Evolutionary conservation across 1,284 basidiomycete genomes (phyloP), one percentile per base, ranked within the genome.

Genomic region (Boletus mariae): DNA sequence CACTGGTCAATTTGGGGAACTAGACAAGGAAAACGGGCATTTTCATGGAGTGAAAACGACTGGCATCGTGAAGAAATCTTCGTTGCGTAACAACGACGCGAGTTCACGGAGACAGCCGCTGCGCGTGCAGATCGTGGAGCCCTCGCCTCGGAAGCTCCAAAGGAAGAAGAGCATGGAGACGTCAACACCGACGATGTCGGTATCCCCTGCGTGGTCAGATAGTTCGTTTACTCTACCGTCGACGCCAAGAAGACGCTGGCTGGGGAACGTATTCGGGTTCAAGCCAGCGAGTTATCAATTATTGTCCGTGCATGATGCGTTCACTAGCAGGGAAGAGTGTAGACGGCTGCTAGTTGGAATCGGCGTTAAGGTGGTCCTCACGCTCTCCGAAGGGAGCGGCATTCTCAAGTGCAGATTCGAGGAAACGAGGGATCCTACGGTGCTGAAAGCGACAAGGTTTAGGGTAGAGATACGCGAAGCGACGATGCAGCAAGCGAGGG

Each of bases 191-290:
- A 58, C 49, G 28, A 45, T 45, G 42, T 10, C 59, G 20, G 64
- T 64, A 9, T 66, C 47, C 72, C 79, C 79, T 3, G 74, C 73
- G 23, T 73, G 77, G 65, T 76, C 77, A 13, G 76, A 77, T 37
- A 72, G 71, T 15, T 79, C 75, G 48, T 71, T 75, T 12, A 71
- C 71, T 2, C 68, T 74, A 23, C 65, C 71, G 17, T 64, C 77
- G 12, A 74, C 77, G 4, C 82, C 81, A 8, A 90, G 87, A 68
- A 83, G 88, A 46, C 84, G 83, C 53, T 98, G 95, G 95, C 85
- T 98, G 60, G 83, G 85, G 49, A 90, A 87, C 58, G 80, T 97
- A 45, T 96, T 98, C 80, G 89, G 85, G 65, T 87, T 92, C 76
- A 92, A 87, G 64, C 84, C 90, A 0, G 75, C 82, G 15, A 79